Base-by-base conservation (phyloP, 257 asterid species). In the Pogostemon cablin region DNA sequence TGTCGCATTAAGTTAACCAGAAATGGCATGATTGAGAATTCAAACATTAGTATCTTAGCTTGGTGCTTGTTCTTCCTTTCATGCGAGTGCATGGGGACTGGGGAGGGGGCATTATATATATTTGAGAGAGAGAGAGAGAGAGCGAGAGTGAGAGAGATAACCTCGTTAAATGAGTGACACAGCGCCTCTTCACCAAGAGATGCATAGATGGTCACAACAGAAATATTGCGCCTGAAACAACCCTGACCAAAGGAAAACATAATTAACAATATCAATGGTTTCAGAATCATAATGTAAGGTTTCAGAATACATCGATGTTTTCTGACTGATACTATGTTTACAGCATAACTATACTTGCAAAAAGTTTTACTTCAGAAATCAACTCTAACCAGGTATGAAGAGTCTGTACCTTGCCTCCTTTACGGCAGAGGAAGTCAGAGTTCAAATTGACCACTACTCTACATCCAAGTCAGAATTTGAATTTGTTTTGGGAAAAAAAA, bases 171-270 rank as follows among this genome's bases (percentile, higher is more conserved):
- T 49, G 98, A 91, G 86, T 91, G 90, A 59, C 99, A 89, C 25
- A 95, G 82, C 74, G 99, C 99, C 77, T 89, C 99, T 82, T 95
- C 99, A 60, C 99, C 98, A 32, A 91, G 77, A 52, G 99, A 95
- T 77, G 99, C 90, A 81, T 95, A 95, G 62, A 95, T 95, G 67
- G 99, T 95, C 73, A 95, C 99, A 48, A 95, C 98, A 46, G 95
- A 84, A 81, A 85, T 88, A 77, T 95, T 95, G 79, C 89, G 97
- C 85, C 99, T 85, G 87, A 95, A 95, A 81, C 98, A 95, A 59
- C 84, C 96, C 99, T 95, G 89, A 72, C 53, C 71, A 72, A 69
- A 75, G 56, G 83, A 76, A 72, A 71, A 9, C 38, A 69, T n/a
- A 61, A 60, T 59, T 58, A 62, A 38, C 8, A 63, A 44, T 32